Percentiles rank a stretch among this genome's conserved stretches.
phyloP scores from a whole-genome alignment of 148 eudicot species.

The Selenicereus undatus region DNA sequence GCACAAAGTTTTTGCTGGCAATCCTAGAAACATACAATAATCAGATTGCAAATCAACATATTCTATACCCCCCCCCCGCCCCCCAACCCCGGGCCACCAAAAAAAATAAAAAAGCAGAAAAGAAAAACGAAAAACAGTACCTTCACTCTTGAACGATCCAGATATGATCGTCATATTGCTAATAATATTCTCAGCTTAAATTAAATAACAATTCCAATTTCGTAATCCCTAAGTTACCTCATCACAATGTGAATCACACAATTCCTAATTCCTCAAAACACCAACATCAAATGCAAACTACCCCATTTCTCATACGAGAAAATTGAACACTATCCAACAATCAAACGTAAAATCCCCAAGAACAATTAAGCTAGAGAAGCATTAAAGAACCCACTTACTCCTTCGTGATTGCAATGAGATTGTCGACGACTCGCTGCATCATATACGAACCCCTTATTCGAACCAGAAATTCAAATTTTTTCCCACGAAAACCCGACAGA shows the following conservation, averaged over 20 bases:
- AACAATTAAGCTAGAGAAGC: not conserved
- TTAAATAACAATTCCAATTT: not conserved
- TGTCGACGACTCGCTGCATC: constrained; percentile 31
- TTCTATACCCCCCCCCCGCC: too few species aligned
- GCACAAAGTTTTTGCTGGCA: not conserved
- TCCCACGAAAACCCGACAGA: not conserved
- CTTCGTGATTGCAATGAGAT: constrained; percentile 28
- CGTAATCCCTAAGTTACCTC: not conserved
- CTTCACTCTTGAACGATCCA: not conserved
- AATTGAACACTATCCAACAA: not conserved
- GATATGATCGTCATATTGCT: not conserved
- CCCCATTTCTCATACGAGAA: not conserved
- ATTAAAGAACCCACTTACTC: constrained; percentile 20
- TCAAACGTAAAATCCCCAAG: not conserved
- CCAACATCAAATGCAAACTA: not conserved
- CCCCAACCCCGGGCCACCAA: too few species aligned
- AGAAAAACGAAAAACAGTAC: too few species aligned
- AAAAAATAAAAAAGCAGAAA: too few species aligned
- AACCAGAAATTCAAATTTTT: not conserved
- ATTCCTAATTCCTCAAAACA: not conserved
- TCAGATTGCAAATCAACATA: not conserved
- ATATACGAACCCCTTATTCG: not conserved
- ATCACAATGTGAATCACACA: not conserved
- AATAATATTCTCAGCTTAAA: not conserved
- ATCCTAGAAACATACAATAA: not conserved